Base-by-base conservation (phyloP, 225 moss, liverwort and hornwort genomes). In the Bryoerythrophyllum caledonicum region DNA sequence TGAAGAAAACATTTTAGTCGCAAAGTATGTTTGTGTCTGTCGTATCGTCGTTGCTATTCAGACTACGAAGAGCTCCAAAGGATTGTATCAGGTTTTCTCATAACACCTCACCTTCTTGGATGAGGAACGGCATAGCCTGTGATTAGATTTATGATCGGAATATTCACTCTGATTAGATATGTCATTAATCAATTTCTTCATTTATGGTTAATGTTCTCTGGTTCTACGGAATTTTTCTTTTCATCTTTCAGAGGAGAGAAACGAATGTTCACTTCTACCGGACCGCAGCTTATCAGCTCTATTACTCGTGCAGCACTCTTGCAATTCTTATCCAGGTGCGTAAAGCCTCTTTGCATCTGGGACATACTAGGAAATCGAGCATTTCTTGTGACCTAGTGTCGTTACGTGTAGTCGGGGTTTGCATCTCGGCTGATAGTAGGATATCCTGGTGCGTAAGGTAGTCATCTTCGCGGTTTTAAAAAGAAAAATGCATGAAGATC, bases 291-390 rank as follows among this genome's bases (percentile, higher is more conserved):
- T 92, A 83, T 80, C 84, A 82, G 67, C 87, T 97, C 61, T 97
- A 83, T 80, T 85, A 82, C 85, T 93, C 94, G 25, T 89, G 88
- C 71, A 79, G 94, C 70, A 97, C 96, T 37, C 62, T 94, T 68
- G 77, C 84, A 77, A 76, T 93, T 81, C 85, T 97, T 75, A 79
- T 94, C 68, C 97, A 97, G 88, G 94, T 96, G 44, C 43, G 77
- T 48, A 61, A 7, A 67, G 65, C 25, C 69, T 62, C 69, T 60
- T 60, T 65, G 60, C 26, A 70, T 54, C 65, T 34, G 25, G 12
- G 72, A 37, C 74, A 48, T 23, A 49, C 19, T 49, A 20, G 62
- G 35, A 72, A 44, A 66, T 54, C 15, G 60, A 55, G 20, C 48
- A 77, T 38, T 21, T 10, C 54, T 38, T 37, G 24, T 64, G 41